Percentiles rank a stretch among this genome's conserved stretches.
Evolutionary conservation across 2,329 filamentous ascomycete genomes (phyloP).

Genomic region (Geoglossum cookeanum): DNA sequence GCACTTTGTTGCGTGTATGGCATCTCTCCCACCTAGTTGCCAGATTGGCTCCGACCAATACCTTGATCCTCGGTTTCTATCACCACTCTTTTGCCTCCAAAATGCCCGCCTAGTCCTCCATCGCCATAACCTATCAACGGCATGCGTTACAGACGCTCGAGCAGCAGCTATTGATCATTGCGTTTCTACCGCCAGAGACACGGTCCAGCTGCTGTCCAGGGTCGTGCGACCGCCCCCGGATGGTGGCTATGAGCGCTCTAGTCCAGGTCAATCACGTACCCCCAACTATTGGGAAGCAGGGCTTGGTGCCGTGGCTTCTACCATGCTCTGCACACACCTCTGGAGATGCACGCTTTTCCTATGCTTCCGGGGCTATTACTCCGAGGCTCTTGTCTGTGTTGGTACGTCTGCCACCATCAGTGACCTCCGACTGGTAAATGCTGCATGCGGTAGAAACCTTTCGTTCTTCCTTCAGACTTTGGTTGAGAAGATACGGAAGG

Average conservation of each 20-base stretch:
- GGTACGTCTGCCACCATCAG: constrained; percentile 53
- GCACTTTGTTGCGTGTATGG: constrained; percentile 58
- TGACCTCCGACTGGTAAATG: constrained; percentile 50
- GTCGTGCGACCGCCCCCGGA: constrained; percentile 29
- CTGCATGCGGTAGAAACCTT: constrained; percentile 63
- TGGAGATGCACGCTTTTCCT: constrained; percentile 76
- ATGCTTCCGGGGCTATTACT: constrained; percentile 53
- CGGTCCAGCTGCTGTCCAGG: constrained; percentile 54
- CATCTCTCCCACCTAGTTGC: constrained; percentile 56
- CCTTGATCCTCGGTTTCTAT: constrained; percentile 55
- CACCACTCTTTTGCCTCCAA: constrained; percentile 60
- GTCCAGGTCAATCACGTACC: constrained; percentile 18
- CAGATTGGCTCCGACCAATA: constrained; percentile 45
- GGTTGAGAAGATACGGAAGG: constrained; percentile 32
- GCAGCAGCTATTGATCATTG: constrained; percentile 60
- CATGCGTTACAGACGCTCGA: constrained; percentile 45
- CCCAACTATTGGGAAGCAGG: constrained; percentile 31
- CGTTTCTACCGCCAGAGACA: constrained; percentile 55
- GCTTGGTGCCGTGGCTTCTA: constrained; percentile 48
- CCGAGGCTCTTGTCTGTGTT: constrained; percentile 53
- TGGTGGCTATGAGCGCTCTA: constrained; percentile 15
- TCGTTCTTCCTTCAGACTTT: constrained; percentile 61
- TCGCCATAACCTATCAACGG: constrained; percentile 67
- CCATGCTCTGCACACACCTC: constrained; percentile 62
- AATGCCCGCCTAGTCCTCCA: constrained; percentile 72